These are phyloP conservation scores for Angophora floribunda DNA, from an alignment of 345 rosid genomes.

Conservation along the genomic window DNA sequence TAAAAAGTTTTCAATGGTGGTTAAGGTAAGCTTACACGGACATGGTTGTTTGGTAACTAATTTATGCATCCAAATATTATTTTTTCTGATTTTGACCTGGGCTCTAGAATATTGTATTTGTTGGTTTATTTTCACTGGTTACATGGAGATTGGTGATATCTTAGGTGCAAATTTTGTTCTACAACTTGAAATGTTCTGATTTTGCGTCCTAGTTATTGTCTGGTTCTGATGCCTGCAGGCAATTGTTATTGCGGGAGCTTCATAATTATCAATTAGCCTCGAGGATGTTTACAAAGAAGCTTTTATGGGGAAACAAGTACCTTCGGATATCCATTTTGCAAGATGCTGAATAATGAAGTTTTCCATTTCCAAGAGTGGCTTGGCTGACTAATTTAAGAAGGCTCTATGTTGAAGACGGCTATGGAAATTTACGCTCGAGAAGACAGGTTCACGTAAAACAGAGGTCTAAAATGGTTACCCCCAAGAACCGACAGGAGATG, in stretches of 20 bases:
- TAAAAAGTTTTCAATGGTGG: accelerated
- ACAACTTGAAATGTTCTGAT: neutral
- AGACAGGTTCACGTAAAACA: neutral
- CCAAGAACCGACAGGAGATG: neutral
- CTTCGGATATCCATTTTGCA: neutral
- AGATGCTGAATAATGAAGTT: neutral
- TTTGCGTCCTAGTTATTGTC: neutral
- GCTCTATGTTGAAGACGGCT: neutral
- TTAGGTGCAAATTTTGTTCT: neutral
- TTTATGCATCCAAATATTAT: neutral
- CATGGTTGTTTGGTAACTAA: neutral
- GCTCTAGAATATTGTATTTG: neutral
- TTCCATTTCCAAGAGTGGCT: neutral
- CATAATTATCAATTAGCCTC: neutral
- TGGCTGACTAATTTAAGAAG: neutral
- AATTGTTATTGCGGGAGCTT: neutral
- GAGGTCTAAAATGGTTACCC: neutral
- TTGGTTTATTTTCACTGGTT: neutral
- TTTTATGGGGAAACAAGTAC: neutral
- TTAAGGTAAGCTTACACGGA: neutral
- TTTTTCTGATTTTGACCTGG: neutral
- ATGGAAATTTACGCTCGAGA: neutral
- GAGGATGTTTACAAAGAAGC: neutral
- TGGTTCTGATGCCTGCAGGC: neutral
- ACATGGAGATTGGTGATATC: neutral